Conservation (phyloP, 2,329 filamentous ascomycete genomes). For the Zalaria sp. region DNA sequence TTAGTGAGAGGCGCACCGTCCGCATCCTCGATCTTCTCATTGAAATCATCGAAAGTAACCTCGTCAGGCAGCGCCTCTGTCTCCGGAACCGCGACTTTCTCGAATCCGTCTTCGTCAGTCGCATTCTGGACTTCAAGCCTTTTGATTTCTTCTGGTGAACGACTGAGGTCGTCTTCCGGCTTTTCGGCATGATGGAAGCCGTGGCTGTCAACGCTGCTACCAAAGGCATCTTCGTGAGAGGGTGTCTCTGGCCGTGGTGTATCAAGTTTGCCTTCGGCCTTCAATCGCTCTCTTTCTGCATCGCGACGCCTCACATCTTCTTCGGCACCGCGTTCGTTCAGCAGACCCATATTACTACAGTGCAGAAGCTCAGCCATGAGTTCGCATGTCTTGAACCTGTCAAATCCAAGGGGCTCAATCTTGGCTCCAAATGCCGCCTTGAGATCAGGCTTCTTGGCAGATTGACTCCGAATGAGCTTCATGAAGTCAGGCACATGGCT, state of each 20-base stretch:
- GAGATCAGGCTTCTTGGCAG: constrained; percentile 58
- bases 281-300: constrained; percentile 63
- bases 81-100: constrained; percentile 61
- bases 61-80: constrained; percentile 48
- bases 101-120: constrained; percentile 83
- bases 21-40: constrained; percentile 33
- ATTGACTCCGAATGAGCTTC: constrained; percentile 68
- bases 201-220: constrained; percentile 36
- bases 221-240: constrained; percentile 35
- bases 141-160: constrained; percentile 52
- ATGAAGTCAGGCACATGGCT: constrained; percentile 89
- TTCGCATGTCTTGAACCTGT: constrained; percentile 97
- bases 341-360: constrained; percentile 94
- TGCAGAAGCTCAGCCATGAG: constrained; percentile 95
- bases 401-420: constrained; percentile 90
- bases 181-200: constrained; percentile 36
- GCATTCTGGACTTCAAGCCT: constrained; percentile 65
- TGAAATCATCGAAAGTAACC: constrained; percentile 55
- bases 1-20: constrained; percentile 9
- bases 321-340: constrained; percentile 86
- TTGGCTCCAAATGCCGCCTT: constrained; percentile 80
- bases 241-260: constrained; percentile 36
- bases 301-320: constrained; percentile 71
- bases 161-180: constrained; percentile 25
- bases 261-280: constrained; percentile 62